These are phyloP conservation scores for Henckelia pumila DNA, from an alignment of 257 asterid species.

Conservation along the genomic window DNA sequence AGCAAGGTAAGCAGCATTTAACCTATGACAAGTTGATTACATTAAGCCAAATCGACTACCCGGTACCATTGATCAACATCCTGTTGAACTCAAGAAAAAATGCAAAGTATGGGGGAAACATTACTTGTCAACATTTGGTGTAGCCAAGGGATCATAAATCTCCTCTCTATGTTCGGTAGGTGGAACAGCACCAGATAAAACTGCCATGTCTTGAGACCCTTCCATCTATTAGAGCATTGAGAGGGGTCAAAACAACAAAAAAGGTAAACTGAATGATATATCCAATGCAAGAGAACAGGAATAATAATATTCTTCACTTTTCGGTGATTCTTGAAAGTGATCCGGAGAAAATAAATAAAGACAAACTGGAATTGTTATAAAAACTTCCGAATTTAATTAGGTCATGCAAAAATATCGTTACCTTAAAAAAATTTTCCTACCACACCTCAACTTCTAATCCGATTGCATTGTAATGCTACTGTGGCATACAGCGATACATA, in stretches of 20 bases:
- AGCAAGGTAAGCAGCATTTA: slow-evolving; percentile 71
- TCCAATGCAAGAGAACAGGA: slow-evolving; percentile 4
- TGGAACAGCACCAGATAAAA: slow-evolving; percentile 56
- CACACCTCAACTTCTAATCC: slow-evolving; percentile 9
- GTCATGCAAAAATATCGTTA: not conserved
- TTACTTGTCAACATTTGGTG: slow-evolving; percentile 92
- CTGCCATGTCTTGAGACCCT: slow-evolving; percentile 65
- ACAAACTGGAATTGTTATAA: not conserved
- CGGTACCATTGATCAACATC: not conserved
- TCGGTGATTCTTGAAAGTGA: not conserved
- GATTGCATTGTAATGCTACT: not conserved
- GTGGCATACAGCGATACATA: not conserved
- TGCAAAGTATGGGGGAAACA: slow-evolving; percentile 15
- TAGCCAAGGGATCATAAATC: slow-evolving; percentile 73
- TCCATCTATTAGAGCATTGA: slow-evolving; percentile 44
- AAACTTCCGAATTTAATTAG: not conserved
- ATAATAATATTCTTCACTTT: not conserved
- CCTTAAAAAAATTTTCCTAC: slow-evolving; percentile 8
- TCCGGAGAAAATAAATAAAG: not conserved
- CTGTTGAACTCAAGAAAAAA: not conserved
- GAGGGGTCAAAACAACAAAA: slow-evolving; percentile 3
- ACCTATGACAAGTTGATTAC: not conserved
- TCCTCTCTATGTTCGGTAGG: slow-evolving; percentile 74
- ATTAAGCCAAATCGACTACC: slow-evolving; percentile 4
- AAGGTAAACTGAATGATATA: not conserved